These are phyloP conservation scores for Medicago truncatula DNA, from an alignment of 306 rosid genomes.

Conservation along the genomic window MtrunA17r5.0-ANR NC_053043.1:15195501-15196000, in stretches of 20 bases:
- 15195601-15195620: not conserved
- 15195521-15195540: slow-evolving; percentile 22
- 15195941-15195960: too few species aligned
- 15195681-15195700: not conserved
- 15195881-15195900: too few species aligned
- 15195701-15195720: not conserved
- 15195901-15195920: too few species aligned
- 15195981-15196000: too few species aligned
- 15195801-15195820: not conserved
- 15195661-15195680: slow-evolving; percentile 6
- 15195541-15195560: not conserved
- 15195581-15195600: not conserved
- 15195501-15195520: slow-evolving; percentile 32
- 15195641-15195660: not conserved
- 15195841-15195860: not conserved
- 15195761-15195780: slow-evolving; percentile 6
- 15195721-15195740: not conserved
- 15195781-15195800: not conserved
- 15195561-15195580: not conserved
- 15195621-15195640: not conserved
- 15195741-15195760: not conserved
- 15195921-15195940: too few species aligned
- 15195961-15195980: too few species aligned
- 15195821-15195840: not conserved
- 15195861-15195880: too few species aligned